Base-by-base conservation (phyloP, 345 rosid species). In the Gossypium herbaceum region DNA sequence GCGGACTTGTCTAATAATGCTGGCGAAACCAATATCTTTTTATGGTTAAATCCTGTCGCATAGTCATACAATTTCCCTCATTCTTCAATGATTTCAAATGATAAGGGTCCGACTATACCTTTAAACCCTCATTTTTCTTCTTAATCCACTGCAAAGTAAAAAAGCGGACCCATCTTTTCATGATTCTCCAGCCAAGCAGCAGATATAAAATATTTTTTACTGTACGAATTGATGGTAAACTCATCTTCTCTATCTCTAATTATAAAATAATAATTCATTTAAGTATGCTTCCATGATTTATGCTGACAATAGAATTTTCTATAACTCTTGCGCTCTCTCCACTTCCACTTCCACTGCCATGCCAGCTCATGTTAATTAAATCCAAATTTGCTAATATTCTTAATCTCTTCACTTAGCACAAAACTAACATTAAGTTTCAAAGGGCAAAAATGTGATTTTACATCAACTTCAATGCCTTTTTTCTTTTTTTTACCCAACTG, bases 251-350 rank as follows among this genome's bases (percentile, higher is more conserved):
- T 3, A 47, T 47, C 51, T 47, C 51, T 47, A 9, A 47, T 47
- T 47, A 47, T 47, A 47, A 47, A 55, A 71, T 39, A 34, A 34
- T 34, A 34, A 34, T 4, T 34, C 7, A 34, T 34, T 34, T 39
- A 19, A 41, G 19, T 25, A 39, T 55, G 50, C 50, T 56, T 55
- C 63, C 63, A 54, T 71, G 74, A 71, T 55, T 71, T 56, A 24
- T 59, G 66, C 75, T 17, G 75, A 55, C 63, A 73, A n/a, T 3
- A 12, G 51, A 39, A 55, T 72, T 56, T 54, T 9, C 24, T 8
- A 55, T 8, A 0, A 19, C 9, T n/a, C 10, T 19, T 2, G 2
- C 7, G 7, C 41, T 34, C 41, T 8, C 2, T 24, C 56, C n/a
- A 29, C 39, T 4, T 29, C 39, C 39, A 29, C 39, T 51, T 1